Evolutionary conservation across 805 yeast genomes (phyloP).

Genomic region (Ogataea angusta): DNA sequence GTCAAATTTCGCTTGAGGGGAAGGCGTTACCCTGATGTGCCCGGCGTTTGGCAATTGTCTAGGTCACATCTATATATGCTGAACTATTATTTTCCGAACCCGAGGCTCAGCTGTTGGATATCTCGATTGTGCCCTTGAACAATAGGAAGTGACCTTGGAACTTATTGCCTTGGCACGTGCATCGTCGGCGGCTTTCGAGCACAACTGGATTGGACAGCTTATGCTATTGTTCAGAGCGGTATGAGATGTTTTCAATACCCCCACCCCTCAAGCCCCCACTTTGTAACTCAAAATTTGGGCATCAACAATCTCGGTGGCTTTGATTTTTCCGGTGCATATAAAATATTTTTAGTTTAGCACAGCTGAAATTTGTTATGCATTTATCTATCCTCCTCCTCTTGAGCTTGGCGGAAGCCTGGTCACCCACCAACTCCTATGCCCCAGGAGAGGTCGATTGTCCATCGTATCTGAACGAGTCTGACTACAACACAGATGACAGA

Average conservation of each 20-base stretch:
- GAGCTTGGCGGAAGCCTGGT: constrained; percentile 36
- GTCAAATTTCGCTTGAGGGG: neutral
- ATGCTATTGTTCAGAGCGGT: no score
- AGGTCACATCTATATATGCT: no score
- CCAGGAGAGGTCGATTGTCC: constrained; percentile 63
- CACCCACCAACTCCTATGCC: constrained; percentile 57
- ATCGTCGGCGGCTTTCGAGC: no score
- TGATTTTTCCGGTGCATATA: no score
- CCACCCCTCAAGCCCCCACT: no score
- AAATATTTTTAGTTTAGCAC: no score
- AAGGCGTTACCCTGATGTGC: neutral
- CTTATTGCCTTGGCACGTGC: neutral
- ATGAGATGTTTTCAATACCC: no score
- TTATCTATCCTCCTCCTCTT: neutral
- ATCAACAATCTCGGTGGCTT: neutral
- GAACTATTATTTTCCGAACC: no score
- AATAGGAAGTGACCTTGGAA: neutral
- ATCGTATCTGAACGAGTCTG: constrained; percentile 21
- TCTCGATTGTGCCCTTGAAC: neutral
- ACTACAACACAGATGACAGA: constrained; percentile 12
- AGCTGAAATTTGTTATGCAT: constrained; percentile 1
- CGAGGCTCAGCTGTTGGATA: neutral
- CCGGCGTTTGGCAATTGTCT: neutral
- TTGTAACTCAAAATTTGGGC: neutral
- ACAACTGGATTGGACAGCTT: no score